Evolutionary conservation across 2,329 filamentous ascomycete species (phyloP).

Genomic region (Beauveria sp.): DNA sequence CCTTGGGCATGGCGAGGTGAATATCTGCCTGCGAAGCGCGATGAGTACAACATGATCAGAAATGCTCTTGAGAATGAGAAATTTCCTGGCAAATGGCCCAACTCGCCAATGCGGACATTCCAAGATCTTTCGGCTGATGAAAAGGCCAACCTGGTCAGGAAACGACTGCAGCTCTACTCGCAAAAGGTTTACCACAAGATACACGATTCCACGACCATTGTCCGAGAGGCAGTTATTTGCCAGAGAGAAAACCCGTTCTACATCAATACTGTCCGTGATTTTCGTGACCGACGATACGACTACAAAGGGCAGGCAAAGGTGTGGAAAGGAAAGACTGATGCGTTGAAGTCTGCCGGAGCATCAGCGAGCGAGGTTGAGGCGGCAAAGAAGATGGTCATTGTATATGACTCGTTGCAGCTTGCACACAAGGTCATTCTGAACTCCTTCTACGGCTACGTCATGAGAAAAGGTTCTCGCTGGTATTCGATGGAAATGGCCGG

Average conservation of each 20-base stretch:
- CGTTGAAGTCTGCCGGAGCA: slow-evolving; percentile 76
- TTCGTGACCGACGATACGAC: slow-evolving; percentile 94
- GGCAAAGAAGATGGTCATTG: slow-evolving; percentile 96
- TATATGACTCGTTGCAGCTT: slow-evolving; percentile 92
- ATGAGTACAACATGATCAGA: slow-evolving; percentile 99
- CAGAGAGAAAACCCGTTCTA: slow-evolving; percentile 98
- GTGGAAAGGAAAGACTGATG: slow-evolving; percentile 94
- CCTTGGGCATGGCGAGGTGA: slow-evolving; percentile 99
- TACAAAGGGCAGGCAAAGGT: slow-evolving; percentile 98
- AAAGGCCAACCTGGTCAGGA: slow-evolving; percentile 71
- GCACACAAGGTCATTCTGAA: slow-evolving; percentile 99
- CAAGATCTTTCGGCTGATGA: slow-evolving; percentile 76
- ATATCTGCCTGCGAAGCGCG: slow-evolving; percentile 88
- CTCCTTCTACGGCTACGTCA: slow-evolving; percentile 98
- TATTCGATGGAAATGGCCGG: slow-evolving; percentile 99
- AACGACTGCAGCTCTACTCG: slow-evolving; percentile 83
- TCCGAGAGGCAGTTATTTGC: slow-evolving; percentile 94
- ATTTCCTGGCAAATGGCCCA: slow-evolving; percentile 74
- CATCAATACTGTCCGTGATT: slow-evolving; percentile 90
- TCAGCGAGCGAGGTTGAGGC: slow-evolving; percentile 71
- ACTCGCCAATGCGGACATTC: slow-evolving; percentile 64
- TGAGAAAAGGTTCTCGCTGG: slow-evolving; percentile 98
- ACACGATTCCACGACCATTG: slow-evolving; percentile 85
- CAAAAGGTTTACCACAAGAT: slow-evolving; percentile 99
- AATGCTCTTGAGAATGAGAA: slow-evolving; percentile 85